These are phyloP conservation scores for Epichloe typhina DNA, from an alignment of 2,329 filamentous ascomycete species.

Conservation along the genomic window DNA sequence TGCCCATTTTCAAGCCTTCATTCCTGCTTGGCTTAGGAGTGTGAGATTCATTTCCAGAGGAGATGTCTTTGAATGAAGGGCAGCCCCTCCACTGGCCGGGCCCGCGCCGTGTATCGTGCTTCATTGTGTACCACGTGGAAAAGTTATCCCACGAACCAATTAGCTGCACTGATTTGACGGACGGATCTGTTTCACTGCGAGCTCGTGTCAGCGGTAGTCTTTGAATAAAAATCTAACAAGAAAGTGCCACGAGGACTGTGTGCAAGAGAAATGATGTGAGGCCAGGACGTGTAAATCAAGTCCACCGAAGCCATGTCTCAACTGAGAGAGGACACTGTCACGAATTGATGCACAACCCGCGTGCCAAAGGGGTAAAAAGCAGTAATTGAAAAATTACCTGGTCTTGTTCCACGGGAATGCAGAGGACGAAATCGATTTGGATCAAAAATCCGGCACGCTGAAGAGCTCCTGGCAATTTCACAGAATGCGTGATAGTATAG, in stretches of 20 bases:
- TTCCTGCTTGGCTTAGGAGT: constrained; percentile 36
- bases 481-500: background rate
- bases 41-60: constrained; percentile 57
- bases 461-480: background rate
- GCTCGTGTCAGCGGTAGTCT: constrained; percentile 10
- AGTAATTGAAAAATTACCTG: background rate
- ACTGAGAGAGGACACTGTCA: background rate
- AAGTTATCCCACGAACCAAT: constrained; percentile 97
- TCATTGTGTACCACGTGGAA: constrained; percentile 62
- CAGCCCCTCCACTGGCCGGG: constrained; percentile 75
- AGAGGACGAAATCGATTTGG: background rate
- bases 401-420: background rate
- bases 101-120: constrained; percentile 63
- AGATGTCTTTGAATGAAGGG: constrained; percentile 73
- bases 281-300: background rate
- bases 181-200: constrained; percentile 44
- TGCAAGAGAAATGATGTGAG: background rate
- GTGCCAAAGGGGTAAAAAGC: background rate
- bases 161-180: constrained; percentile 59
- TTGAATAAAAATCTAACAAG: no score
- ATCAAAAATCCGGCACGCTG: background rate
- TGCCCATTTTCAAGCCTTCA: constrained; percentile 81
- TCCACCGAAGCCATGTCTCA: background rate
- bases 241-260: background rate
- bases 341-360: background rate